phyloP scores from a whole-genome alignment of 495 filamentous ascomycete genomes.

The Talaromyces wortmannii region DNA sequence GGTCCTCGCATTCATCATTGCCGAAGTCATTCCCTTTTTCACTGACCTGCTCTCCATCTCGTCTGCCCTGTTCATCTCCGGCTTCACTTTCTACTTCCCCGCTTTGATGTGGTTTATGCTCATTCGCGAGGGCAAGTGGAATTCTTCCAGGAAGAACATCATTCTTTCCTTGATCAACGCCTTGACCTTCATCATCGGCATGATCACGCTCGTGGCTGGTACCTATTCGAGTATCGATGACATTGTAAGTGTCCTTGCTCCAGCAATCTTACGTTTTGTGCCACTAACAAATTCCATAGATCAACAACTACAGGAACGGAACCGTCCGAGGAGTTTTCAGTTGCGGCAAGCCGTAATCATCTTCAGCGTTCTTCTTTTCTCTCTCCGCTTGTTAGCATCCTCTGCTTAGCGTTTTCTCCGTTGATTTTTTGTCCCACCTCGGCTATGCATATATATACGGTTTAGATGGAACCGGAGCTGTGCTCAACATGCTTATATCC shows the following conservation, averaged over 20 bases:
- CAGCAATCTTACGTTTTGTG: neutral
- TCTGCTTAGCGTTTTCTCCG: too few relatives aligned
- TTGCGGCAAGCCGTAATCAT: constrained; percentile 17
- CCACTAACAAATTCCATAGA: constrained; percentile 20
- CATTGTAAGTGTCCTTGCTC: constrained; percentile 38
- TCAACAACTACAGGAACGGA: constrained; percentile 33
- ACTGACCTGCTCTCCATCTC: constrained; percentile 51
- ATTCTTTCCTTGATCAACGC: constrained; percentile 15
- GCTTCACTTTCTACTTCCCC: constrained; percentile 61
- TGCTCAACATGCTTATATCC: too few relatives aligned
- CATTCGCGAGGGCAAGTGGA: constrained; percentile 31
- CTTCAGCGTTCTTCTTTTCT: too few relatives aligned
- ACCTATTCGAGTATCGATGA: constrained; percentile 50
- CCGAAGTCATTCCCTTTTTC: constrained; percentile 63
- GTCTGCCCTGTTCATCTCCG: constrained; percentile 56
- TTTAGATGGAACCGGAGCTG: too few relatives aligned
- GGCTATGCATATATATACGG: too few relatives aligned
- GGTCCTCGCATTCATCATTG: constrained; percentile 55
- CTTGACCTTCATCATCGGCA: constrained; percentile 19
- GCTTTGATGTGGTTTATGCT: constrained; percentile 60
- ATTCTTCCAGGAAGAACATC: constrained; percentile 22
- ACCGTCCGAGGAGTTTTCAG: constrained; percentile 41
- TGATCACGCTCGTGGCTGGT: constrained; percentile 46
- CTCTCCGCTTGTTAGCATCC: too few relatives aligned
- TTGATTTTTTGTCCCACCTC: too few relatives aligned